Evolutionary conservation across 345 rosid species (phyloP).

Genomic region (Mallotus nudiflorus): DNA sequence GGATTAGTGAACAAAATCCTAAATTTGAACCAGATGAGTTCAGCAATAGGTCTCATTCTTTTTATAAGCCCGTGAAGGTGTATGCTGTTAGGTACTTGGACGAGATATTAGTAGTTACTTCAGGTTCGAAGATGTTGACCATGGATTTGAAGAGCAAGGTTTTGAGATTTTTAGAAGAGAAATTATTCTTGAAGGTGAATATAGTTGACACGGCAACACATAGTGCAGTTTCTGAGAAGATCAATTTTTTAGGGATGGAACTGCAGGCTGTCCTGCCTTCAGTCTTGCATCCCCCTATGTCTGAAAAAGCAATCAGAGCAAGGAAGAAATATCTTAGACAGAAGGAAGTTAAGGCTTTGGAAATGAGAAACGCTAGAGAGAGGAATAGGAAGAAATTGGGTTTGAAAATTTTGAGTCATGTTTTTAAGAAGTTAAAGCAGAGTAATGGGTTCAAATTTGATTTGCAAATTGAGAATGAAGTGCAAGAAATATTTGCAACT

Average conservation of each 20-base stretch:
- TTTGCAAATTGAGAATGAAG: conserved; percentile 62
- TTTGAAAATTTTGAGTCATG: conserved; percentile 65
- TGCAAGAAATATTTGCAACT: conserved; percentile 52
- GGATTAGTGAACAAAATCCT: conserved; percentile 49
- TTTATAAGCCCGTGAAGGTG: conserved; percentile 63
- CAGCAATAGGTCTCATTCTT: conserved; percentile 40
- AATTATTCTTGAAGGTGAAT: conserved; percentile 64
- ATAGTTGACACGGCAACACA: conserved; percentile 64
- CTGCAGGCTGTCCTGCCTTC: conserved; percentile 91
- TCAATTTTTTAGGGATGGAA: conserved; percentile 75
- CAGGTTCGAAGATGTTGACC: conserved; percentile 66
- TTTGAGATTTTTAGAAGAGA: conserved; percentile 53
- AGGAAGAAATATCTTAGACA: conserved; percentile 85
- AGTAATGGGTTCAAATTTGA: conserved; percentile 55
- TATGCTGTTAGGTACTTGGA: conserved; percentile 84
- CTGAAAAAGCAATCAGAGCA: conserved; percentile 84
- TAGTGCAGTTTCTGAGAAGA: conserved; percentile 80
- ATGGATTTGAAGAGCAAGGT: conserved; percentile 65
- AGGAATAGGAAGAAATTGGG: conserved; percentile 78
- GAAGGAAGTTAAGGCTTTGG: conserved; percentile 73
- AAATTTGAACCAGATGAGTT: conserved; percentile 37
- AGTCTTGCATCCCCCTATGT: conserved; percentile 70
- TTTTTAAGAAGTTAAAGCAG: conserved; percentile 70
- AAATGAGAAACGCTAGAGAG: conserved; percentile 80
- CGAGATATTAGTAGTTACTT: conserved; percentile 75